These are phyloP conservation scores for Euphrasia arctica DNA, from an alignment of 305 asterid genomes.

Conservation along the genomic window DNA sequence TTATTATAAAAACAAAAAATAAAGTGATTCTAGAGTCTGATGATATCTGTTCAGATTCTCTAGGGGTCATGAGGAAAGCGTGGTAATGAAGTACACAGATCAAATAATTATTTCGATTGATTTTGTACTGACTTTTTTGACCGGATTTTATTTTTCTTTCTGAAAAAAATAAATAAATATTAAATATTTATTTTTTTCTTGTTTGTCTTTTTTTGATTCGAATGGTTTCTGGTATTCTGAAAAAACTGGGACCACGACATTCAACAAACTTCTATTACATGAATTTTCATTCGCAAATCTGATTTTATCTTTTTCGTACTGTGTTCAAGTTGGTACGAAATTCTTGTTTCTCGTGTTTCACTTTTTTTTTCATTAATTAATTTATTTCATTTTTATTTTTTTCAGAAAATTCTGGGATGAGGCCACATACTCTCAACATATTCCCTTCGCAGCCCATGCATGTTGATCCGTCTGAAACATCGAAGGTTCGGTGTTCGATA, in stretches of 20 bases:
- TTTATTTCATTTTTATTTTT: neutral
- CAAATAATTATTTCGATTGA: slow-evolving; percentile 25
- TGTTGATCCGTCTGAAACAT: slow-evolving; percentile 62
- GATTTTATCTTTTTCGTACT: slow-evolving; percentile 28
- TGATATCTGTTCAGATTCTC: slow-evolving; percentile 32
- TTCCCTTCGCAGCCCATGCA: slow-evolving; percentile 98
- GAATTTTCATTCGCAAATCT: slow-evolving; percentile 38
- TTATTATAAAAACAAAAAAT: neutral
- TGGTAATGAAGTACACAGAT: slow-evolving; percentile 25
- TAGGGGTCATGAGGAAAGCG: slow-evolving; percentile 40
- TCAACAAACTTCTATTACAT: slow-evolving; percentile 43
- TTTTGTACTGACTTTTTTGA: slow-evolving; percentile 53
- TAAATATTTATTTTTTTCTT: neutral
- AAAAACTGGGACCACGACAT: slow-evolving; percentile 48
- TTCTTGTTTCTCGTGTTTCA: slow-evolving; percentile 19
- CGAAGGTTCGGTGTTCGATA: slow-evolving; percentile 37
- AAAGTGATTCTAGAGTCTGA: slow-evolving; percentile 3
- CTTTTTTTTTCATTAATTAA: neutral
- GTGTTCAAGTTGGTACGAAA: slow-evolving; percentile 25
- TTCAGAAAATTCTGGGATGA: slow-evolving; percentile 70
- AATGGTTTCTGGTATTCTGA: slow-evolving; percentile 35
- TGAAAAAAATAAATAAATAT: neutral
- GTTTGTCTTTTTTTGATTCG: slow-evolving; percentile 20
- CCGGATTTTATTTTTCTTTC: slow-evolving; percentile 33
- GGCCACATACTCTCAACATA: slow-evolving; percentile 84